Percentiles rank a stretch among this genome's conserved stretches.
Evolutionary conservation across 1,284 basidiomycete species (phyloP).

Genomic region (Cyathus olla): DNA sequence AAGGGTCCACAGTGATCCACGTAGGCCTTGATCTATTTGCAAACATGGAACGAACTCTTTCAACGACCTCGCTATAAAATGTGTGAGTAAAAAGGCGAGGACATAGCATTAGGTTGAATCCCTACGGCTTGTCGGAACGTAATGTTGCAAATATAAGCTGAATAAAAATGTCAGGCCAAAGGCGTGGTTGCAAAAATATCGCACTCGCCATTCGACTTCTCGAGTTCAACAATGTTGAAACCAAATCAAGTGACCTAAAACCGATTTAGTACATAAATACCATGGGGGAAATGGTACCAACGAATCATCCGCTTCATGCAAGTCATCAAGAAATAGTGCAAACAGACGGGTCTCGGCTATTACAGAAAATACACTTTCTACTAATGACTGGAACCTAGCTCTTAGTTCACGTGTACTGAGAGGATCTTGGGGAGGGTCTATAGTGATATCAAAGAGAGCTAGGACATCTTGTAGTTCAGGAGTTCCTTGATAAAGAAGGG

Average conservation of each 20-base stretch:
- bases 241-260: conserved; percentile 68
- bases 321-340: conserved; percentile 76
- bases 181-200: not conserved
- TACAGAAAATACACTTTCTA: conserved; percentile 75
- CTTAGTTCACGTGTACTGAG: conserved; percentile 69
- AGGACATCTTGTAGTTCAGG: conserved; percentile 76
- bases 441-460: conserved; percentile 60
- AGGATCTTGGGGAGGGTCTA: conserved; percentile 63
- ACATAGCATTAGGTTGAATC: conserved; percentile 5
- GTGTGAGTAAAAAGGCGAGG: conserved; percentile 11
- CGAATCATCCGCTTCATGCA: conserved; percentile 80
- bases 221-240: conserved; percentile 71
- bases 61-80: conserved; percentile 52
- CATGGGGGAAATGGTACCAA: conserved; percentile 31
- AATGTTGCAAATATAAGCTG: conserved; percentile 76
- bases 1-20: conserved; percentile 73
- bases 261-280: conserved; percentile 5
- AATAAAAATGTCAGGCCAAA: conserved; percentile 7
- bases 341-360: conserved; percentile 75
- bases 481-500: conserved; percentile 74
- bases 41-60: conserved; percentile 67
- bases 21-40: conserved; percentile 64
- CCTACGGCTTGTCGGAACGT: conserved; percentile 67
- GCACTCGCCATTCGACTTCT: conserved; percentile 67
- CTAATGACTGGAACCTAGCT: conserved; percentile 74